Base-by-base conservation (phyloP, 2,329 filamentous ascomycete genomes). In the Pyrenophora tritici-repentis region DNA sequence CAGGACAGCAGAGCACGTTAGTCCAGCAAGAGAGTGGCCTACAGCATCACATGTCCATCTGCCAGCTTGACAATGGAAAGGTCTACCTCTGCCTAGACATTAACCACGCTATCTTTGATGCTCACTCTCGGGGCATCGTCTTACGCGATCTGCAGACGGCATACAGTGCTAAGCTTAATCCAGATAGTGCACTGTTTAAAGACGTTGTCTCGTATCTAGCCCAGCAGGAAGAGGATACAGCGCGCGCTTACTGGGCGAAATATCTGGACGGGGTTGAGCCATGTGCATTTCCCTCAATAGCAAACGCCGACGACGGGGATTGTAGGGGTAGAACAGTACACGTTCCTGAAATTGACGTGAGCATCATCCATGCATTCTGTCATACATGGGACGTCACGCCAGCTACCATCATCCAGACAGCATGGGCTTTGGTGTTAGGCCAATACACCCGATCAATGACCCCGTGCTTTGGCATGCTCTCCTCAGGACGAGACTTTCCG, bases 381-480 rank as follows among this genome's bases (percentile, higher is more conserved):
- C 47, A 50, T n/a, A 29, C 38, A 7, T 53, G 44, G 34, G 50
- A 52, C 17, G 36, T 59, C 8, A 61, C 60, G 10, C 29, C 56
- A 10, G 47, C 47, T 36, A 63, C 49, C 42, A 43, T 63, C 3
- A 59, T 58, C 39, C 59, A 38, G 76, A 78, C 50, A 47, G 59
- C 18, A 50, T 70, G 52, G 33, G 33, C 33, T 14, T 13, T 35
- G 8, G 33, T 35, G 2, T 14, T 35, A 13, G 2, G 9, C n/a
- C 9, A 6, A 13, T 35, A 35, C 33, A 35, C 33, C 7, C 13
- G 33, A 35, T 13, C 33, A 13, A 35, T 7, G n/a, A 14, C 3
- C 7, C 33, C 33, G 33, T 35, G 33, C 33, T 35, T 35, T 35
- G 33, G 33, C 8, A 35, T 6, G n/a, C 33, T 35, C 33, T 35